Conservation (phyloP, 768 basidiomycete genomes). For the Suillus spraguei region DNA sequence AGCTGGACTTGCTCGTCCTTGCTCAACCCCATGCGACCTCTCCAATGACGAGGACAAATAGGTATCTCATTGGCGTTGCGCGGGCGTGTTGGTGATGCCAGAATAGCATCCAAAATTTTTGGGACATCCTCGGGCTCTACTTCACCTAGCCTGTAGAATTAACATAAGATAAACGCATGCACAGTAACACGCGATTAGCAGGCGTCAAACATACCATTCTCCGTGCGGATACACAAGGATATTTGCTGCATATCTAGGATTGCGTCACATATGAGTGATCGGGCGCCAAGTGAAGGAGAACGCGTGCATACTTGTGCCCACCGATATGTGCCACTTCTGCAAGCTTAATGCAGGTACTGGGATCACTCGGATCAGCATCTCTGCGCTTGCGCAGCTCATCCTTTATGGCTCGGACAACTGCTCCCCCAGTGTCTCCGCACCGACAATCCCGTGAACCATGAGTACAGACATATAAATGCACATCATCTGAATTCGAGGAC, state of each 20-base stretch:
- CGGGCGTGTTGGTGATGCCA: constrained; percentile 34
- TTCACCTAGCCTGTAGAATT: constrained; percentile 56
- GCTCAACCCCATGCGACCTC: constrained; percentile 69
- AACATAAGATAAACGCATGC: background rate
- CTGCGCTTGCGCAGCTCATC: constrained; percentile 50
- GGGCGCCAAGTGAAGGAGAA: background rate
- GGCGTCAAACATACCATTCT: constrained; percentile 56
- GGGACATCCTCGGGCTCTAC: constrained; percentile 61
- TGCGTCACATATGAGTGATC: constrained; percentile 10
- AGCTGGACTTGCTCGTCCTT: constrained; percentile 58
- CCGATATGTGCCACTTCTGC: constrained; percentile 80
- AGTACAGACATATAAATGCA: constrained; percentile 72
- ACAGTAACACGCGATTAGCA: background rate
- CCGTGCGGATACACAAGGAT: constrained; percentile 68
- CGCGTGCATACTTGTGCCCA: constrained; percentile 69
- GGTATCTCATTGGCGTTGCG: constrained; percentile 33
- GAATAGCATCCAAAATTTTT: constrained; percentile 48
- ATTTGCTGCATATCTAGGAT: constrained; percentile 67
- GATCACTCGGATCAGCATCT: constrained; percentile 27
- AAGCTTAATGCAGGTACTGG: constrained; percentile 43
- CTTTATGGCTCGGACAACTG: constrained; percentile 54
- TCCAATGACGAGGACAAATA: constrained; percentile 55
- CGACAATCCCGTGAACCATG: constrained; percentile 81
- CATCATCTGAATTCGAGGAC: constrained; percentile 21
- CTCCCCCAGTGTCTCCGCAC: constrained; percentile 67